phyloP scores from a whole-genome alignment of 73 alveolate species.

The Tetrahymena elliotti region DNA sequence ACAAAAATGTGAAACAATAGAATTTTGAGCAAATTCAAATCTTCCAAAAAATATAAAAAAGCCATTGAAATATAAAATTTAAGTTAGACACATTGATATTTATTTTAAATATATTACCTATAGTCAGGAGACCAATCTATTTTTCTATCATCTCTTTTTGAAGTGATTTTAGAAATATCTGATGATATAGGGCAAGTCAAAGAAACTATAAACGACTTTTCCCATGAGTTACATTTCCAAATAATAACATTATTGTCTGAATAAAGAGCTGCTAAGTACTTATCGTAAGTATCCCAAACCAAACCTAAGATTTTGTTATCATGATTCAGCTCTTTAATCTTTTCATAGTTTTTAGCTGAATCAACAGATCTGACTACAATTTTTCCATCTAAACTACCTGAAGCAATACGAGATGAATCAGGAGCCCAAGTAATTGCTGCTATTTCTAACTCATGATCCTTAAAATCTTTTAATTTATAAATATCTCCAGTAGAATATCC shows the following conservation, averaged over 20 bases:
- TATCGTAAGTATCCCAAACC: slow-evolving; percentile 35
- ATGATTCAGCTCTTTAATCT: not conserved
- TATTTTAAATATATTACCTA: not conserved
- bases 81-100: not conserved
- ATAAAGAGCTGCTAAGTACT: slow-evolving; percentile 13
- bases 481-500: slow-evolving; percentile 5
- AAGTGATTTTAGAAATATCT: not conserved
- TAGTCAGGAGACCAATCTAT: slow-evolving; percentile 42
- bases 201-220: slow-evolving; percentile 4
- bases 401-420: slow-evolving; percentile 16
- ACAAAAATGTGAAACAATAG: not conserved
- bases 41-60: not conserved
- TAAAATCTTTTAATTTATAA: not conserved
- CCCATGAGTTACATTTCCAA: slow-evolving; percentile 19
- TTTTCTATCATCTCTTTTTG: slow-evolving; percentile 39
- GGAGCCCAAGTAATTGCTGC: slow-evolving; percentile 40
- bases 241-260: slow-evolving; percentile 29
- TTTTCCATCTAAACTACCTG: slow-evolving; percentile 25
- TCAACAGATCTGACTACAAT: slow-evolving; percentile 4
- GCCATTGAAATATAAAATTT: too few relatives aligned
- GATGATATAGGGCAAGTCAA: not conserved
- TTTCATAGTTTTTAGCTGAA: not conserved
- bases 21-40: not conserved
- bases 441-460: slow-evolving; percentile 21
- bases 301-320: slow-evolving; percentile 14